Evolutionary conservation across 805 yeast species (phyloP).

Genomic region (Groenewaldozyma salmanticensis): DNA sequence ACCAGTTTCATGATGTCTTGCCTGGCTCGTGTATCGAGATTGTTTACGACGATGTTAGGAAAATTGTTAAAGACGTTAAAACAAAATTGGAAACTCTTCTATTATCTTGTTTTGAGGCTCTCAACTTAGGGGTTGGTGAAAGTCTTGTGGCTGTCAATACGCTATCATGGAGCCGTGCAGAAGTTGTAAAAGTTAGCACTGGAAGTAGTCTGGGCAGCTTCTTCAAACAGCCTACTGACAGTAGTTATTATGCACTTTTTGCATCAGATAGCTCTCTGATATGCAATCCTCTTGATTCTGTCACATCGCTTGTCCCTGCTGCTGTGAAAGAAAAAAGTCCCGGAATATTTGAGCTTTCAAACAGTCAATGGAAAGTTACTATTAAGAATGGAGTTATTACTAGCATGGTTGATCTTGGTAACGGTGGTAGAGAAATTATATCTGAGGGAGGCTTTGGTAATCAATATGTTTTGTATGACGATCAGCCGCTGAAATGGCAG

Average conservation of each 20-base stretch:
- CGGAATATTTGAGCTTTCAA: conserved; percentile 42
- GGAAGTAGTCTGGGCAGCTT: conserved; percentile 1
- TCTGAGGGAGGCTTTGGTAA: conserved; percentile 46
- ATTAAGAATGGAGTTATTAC: conserved; percentile 54
- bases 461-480: conserved; percentile 72
- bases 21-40: conserved; percentile 95
- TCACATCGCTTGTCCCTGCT: conserved; percentile 24
- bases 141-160: conserved; percentile 49
- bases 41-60: conserved; percentile 85
- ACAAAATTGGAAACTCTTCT: too few species aligned
- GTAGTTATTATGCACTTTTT: too few species aligned
- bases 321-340: conserved; percentile 33
- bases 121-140: conserved; percentile 42
- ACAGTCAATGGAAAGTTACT: conserved; percentile 49
- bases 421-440: conserved; percentile 54
- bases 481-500: conserved; percentile 80
- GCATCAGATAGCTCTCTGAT: background rate
- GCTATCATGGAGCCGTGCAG: conserved; percentile 51
- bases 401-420: conserved; percentile 50
- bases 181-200: conserved; percentile 30
- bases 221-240: too few species aligned
- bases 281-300: background rate
- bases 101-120: too few species aligned
- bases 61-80: conserved; percentile 52
- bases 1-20: conserved; percentile 94